Evolutionary conservation across 768 basidiomycete species (phyloP).

Genomic region (Suillus lakei): DNA sequence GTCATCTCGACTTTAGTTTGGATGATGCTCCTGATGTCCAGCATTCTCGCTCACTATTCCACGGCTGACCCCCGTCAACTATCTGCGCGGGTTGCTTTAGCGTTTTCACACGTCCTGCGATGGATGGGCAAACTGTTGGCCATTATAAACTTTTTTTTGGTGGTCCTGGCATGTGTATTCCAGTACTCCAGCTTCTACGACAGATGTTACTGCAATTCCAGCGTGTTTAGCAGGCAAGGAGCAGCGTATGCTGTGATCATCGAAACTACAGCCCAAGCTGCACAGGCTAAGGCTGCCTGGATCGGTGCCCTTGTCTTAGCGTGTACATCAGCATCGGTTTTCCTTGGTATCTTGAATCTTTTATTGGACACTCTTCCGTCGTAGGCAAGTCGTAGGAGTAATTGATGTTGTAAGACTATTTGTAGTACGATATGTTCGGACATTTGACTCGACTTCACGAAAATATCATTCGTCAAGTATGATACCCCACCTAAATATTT

Average conservation of each 20-base stretch:
- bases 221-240: constrained; percentile 18
- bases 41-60: constrained; percentile 8
- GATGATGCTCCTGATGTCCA: constrained; percentile 22
- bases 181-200: constrained; percentile 29
- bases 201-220: constrained; percentile 28
- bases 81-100: constrained; percentile 6
- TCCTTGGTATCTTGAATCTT: constrained; percentile 34
- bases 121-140: constrained; percentile 23
- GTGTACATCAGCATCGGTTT: constrained; percentile 24
- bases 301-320: constrained; percentile 40
- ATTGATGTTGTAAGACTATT: constrained; percentile 4
- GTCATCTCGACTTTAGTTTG: constrained; percentile 23
- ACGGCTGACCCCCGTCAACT: not conserved
- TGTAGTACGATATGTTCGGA: not conserved
- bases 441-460: not conserved
- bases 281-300: constrained; percentile 38
- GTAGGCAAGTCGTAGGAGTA: not conserved
- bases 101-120: constrained; percentile 14
- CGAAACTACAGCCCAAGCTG: constrained; percentile 18
- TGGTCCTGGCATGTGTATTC: constrained; percentile 21
- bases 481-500: not conserved
- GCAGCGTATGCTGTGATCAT: not conserved
- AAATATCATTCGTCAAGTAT: not conserved
- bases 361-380: constrained; percentile 21
- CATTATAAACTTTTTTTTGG: constrained; percentile 19